These are phyloP conservation scores for Eutrema salsugineum DNA, from an alignment of 441 rosid species.

Conservation along the genomic window DNA sequence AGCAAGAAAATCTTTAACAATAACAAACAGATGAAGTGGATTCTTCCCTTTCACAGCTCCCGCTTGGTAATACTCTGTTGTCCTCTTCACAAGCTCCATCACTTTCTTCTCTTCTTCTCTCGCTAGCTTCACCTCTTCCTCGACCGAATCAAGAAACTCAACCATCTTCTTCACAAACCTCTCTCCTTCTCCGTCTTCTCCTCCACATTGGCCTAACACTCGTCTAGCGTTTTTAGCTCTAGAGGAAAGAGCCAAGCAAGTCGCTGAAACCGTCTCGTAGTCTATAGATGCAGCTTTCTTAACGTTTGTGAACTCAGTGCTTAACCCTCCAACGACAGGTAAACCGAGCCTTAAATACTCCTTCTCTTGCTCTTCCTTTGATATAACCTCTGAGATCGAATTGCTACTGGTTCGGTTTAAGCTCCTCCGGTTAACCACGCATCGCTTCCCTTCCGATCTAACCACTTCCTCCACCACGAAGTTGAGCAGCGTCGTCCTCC, in stretches of 20 bases:
- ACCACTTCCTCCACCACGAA: conserved; percentile 86
- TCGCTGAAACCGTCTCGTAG: conserved; percentile 45
- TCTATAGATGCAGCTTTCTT: conserved; percentile 77
- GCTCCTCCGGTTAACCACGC: conserved; percentile 39
- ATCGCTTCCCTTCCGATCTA: conserved; percentile 73
- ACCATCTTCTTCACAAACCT: conserved; percentile 60
- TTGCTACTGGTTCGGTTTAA: conserved; percentile 40
- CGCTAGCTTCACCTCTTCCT: conserved; percentile 46
- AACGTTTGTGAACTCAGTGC: conserved; percentile 65
- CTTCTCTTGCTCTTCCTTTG: conserved; percentile 56
- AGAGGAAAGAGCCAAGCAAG: conserved; percentile 45
- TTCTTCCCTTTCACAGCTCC: conserved; percentile 51
- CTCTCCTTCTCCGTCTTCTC: conserved; percentile 38
- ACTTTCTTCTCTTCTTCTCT: conserved; percentile 54
- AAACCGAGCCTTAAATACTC: conserved; percentile 76
- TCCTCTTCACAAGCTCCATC: conserved; percentile 59
- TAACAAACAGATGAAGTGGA: conserved; percentile 63
- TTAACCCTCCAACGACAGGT: conserved; percentile 78
- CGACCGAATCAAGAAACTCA: conserved; percentile 55
- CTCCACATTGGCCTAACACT: conserved; percentile 33
- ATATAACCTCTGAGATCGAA: conserved; percentile 23
- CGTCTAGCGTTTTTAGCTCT: conserved; percentile 45
- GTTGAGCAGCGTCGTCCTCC: conserved; percentile 84
- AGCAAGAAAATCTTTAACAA: conserved; percentile 67
- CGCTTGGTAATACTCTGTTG: conserved; percentile 81